A percentile compares a stretch with the other conserved stretches of the same genome.
These are phyloP conservation scores for Mycena amicta DNA, from an alignment of 768 basidiomycete species.

Conservation along the genomic window DNA sequence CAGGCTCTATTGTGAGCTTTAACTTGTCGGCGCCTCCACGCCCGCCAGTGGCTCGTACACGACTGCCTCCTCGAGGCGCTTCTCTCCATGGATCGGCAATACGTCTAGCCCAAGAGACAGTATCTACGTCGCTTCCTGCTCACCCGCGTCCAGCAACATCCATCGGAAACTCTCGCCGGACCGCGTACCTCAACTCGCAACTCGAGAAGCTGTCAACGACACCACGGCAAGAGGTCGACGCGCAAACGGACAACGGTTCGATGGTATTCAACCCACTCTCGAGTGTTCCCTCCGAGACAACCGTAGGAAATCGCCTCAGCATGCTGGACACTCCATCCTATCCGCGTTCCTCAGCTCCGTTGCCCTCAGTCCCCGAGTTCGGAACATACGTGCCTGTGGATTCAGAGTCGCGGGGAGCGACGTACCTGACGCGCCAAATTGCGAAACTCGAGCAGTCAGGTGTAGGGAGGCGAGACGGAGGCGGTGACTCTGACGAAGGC, in stretches of 20 bases:
- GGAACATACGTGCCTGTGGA: too few species aligned
- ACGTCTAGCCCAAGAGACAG: too few species aligned
- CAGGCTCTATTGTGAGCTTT: not conserved
- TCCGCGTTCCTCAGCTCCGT: not conserved
- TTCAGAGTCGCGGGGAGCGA: not conserved
- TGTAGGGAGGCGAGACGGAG: not conserved
- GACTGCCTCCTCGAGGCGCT: not conserved
- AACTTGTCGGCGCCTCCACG: not conserved
- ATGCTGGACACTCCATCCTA: not conserved
- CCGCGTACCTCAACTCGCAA: not conserved
- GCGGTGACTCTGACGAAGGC: not conserved
- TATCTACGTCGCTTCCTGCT: not conserved
- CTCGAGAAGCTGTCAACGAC: not conserved
- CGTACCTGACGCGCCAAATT: not conserved
- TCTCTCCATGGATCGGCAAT: not conserved
- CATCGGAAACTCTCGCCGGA: not conserved
- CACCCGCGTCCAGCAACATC: not conserved
- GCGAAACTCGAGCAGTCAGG: not conserved
- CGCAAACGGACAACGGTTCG: not conserved
- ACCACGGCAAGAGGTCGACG: not conserved
- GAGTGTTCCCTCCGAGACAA: not conserved
- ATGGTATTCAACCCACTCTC: not conserved
- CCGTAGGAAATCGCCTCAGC: not conserved
- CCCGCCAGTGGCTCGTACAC: not conserved
- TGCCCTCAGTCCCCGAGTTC: too few species aligned